Conservation (phyloP, 805 yeast genomes). For the Wickerhamomyces xylosicus region DNA sequence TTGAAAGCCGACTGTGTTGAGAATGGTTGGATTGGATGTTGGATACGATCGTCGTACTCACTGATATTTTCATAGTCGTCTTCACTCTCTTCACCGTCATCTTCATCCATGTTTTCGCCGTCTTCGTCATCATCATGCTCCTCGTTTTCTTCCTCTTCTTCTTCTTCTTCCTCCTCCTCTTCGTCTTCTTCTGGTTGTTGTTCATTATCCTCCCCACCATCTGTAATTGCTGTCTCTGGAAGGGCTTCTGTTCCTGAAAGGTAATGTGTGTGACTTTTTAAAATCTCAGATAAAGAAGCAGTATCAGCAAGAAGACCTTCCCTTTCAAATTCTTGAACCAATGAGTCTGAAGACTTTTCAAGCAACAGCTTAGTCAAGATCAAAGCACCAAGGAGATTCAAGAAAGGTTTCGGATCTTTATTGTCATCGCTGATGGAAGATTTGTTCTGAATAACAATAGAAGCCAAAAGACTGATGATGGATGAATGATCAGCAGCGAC, state of each 20-base stretch:
- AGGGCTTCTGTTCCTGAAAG: too few relatives aligned
- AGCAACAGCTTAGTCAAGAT: slow-evolving; percentile 35
- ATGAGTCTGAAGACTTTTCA: slow-evolving; percentile 31
- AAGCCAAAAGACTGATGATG: slow-evolving; percentile 42
- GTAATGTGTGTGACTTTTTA: slow-evolving; percentile 7
- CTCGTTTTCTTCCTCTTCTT: slow-evolving; percentile 11
- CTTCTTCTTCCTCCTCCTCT: slow-evolving; percentile 9
- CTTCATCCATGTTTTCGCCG: slow-evolving; percentile 15
- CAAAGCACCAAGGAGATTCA: slow-evolving; percentile 41
- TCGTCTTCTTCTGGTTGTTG: slow-evolving; percentile 22
- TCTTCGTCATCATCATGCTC: slow-evolving; percentile 11
- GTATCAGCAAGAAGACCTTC: slow-evolving; percentile 64
- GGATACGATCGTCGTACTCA: slow-evolving; percentile 1
- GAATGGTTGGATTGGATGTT: slow-evolving; percentile 5
- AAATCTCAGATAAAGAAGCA: slow-evolving; percentile 21
- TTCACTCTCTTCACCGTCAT: slow-evolving; percentile 8
- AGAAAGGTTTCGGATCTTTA: slow-evolving; percentile 18
- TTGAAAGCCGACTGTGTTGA: slow-evolving; percentile 4
- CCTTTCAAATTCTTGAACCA: slow-evolving; percentile 42
- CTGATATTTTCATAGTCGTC: slow-evolving; percentile 1
- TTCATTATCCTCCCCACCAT: slow-evolving; percentile 20
- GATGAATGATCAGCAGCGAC: slow-evolving; percentile 22
- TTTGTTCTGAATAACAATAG: slow-evolving; percentile 49
- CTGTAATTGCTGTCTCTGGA: slow-evolving; percentile 11
- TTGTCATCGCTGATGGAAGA: slow-evolving; percentile 16